phyloP scores from a whole-genome alignment of 1,284 basidiomycete species.

The Chondrostereum purpureum region DNA sequence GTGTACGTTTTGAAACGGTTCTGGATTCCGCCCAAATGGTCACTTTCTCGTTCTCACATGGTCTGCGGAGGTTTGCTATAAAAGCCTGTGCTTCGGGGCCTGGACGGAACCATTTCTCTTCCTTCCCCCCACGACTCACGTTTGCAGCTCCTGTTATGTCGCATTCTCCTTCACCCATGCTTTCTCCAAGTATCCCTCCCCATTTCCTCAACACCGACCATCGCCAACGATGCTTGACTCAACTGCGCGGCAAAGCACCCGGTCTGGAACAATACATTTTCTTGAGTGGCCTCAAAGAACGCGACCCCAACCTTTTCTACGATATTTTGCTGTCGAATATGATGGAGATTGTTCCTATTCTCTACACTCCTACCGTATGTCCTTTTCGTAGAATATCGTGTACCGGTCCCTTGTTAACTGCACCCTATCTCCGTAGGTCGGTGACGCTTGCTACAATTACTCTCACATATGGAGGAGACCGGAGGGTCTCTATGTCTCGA shows the following conservation, averaged over 20 bases:
- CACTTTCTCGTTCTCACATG: not conserved
- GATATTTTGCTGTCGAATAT: conserved; percentile 50
- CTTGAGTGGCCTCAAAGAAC: conserved; percentile 56
- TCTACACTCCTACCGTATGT: conserved; percentile 69
- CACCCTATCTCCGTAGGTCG: conserved; percentile 43
- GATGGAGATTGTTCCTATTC: conserved; percentile 56
- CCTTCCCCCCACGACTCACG: not conserved
- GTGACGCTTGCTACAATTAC: conserved; percentile 61
- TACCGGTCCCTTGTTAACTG: conserved; percentile 11
- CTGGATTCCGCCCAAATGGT: not conserved
- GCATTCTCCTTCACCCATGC: conserved; percentile 6
- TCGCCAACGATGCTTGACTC: conserved; percentile 49
- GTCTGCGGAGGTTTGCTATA: not conserved
- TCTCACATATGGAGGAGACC: not conserved
- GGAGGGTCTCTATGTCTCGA: conserved; percentile 68
- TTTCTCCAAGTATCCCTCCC: conserved; percentile 36
- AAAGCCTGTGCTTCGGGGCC: not conserved
- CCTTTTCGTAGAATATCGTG: too few species aligned
- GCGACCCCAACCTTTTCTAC: conserved; percentile 64
- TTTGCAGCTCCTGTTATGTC: not conserved
- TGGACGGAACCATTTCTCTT: not conserved
- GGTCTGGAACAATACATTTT: conserved; percentile 68
- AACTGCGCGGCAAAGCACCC: conserved; percentile 53
- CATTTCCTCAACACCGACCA: conserved; percentile 48
- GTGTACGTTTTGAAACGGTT: not conserved